Percentiles rank a stretch among this genome's conserved stretches.
phyloP scores from a whole-genome alignment of 768 basidiomycete genomes.

The Suillus placidus region DNA sequence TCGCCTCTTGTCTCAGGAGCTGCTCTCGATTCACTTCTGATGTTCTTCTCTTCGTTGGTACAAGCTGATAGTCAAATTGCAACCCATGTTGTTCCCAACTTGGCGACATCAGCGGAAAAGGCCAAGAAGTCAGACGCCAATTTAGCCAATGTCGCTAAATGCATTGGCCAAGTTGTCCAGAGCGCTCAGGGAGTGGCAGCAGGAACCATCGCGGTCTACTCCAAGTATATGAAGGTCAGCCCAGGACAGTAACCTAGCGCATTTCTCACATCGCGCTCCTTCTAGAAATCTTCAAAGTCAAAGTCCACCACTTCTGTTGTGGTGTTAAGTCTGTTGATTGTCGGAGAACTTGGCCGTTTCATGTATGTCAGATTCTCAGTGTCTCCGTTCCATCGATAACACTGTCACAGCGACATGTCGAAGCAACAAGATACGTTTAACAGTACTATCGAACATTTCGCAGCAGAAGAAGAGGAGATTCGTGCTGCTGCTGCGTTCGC shows the following conservation, averaged over 20 bases:
- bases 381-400: conserved; percentile 10
- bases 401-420: conserved; percentile 74
- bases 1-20: conserved; percentile 78
- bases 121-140: conserved; percentile 57
- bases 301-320: conserved; percentile 69
- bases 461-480: conserved; percentile 80
- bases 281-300: conserved; percentile 58
- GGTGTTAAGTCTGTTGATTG: conserved; percentile 81
- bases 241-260: not conserved
- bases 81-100: conserved; percentile 76
- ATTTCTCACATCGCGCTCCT: conserved; percentile 12
- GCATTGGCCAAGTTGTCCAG: conserved; percentile 80
- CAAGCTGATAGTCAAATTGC: conserved; percentile 82
- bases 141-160: conserved; percentile 77
- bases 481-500: conserved; percentile 94
- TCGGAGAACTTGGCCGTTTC: conserved; percentile 92
- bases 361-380: conserved; percentile 51
- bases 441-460: conserved; percentile 72
- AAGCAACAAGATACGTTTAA: conserved; percentile 78
- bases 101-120: conserved; percentile 69
- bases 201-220: conserved; percentile 83
- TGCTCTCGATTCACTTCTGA: conserved; percentile 78
- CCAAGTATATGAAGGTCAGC: conserved; percentile 74
- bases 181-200: conserved; percentile 72
- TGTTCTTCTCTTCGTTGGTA: conserved; percentile 83